These are phyloP conservation scores for Neoarthrinium moseri DNA, from an alignment of 2,329 filamentous ascomycete genomes.

Conservation along the genomic window DNA sequence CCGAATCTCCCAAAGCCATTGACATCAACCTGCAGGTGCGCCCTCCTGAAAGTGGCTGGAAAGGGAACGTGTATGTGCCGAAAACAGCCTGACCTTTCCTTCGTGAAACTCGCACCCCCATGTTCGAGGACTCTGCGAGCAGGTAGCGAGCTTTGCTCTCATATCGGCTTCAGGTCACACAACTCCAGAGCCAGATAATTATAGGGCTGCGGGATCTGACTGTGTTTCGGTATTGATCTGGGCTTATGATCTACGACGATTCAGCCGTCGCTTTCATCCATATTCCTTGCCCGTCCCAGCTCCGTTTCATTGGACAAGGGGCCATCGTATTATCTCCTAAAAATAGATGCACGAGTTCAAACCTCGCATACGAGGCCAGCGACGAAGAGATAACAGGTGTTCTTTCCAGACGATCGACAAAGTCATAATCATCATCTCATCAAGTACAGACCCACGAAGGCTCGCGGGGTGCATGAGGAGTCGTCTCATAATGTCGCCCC, in stretches of 20 bases:
- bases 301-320: too few species aligned
- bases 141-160: neutral
- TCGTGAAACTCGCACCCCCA: too few species aligned
- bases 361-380: too few species aligned
- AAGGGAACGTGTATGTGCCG: too few species aligned
- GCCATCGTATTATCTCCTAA: too few species aligned
- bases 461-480: neutral
- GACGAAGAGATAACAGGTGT: too few species aligned
- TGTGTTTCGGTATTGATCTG: constrained; percentile 16
- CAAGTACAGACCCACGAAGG: neutral
- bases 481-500: constrained; percentile 4
- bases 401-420: too few species aligned
- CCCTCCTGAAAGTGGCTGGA: too few species aligned
- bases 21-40: too few species aligned
- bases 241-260: constrained; percentile 28
- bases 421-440: too few species aligned
- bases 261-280: constrained; percentile 30
- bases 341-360: neutral
- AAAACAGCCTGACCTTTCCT: too few species aligned
- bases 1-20: too few species aligned
- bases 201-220: constrained; percentile 6
- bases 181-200: neutral
- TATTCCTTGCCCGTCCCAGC: constrained; percentile 23
- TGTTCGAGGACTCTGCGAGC: neutral
- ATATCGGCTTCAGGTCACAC: neutral